These are phyloP conservation scores for Infundibulicybe gibba DNA, from an alignment of 768 basidiomycete genomes.

Conservation along the genomic window DNA sequence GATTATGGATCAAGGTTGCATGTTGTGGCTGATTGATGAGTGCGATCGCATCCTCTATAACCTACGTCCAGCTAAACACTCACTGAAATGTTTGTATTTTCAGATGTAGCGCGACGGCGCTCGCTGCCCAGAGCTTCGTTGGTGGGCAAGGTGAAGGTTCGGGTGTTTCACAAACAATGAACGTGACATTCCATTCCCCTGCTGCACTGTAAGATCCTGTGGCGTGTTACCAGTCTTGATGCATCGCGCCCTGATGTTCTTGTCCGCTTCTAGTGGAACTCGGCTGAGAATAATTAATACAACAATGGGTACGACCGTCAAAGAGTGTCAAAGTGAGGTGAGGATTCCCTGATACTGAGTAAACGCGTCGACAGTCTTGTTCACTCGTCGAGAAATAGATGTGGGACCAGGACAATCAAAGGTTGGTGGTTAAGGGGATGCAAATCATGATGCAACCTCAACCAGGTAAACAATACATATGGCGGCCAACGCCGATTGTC, in stretches of 20 bases:
- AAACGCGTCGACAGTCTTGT: not conserved
- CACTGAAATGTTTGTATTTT: not conserved
- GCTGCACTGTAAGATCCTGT: slow-evolving; percentile 28
- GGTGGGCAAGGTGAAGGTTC: slow-evolving; percentile 21
- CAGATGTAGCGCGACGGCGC: slow-evolving; percentile 40
- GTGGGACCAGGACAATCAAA: slow-evolving; percentile 33
- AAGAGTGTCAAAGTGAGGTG: slow-evolving; percentile 39
- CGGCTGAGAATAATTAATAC: slow-evolving; percentile 37
- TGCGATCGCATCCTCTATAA: slow-evolving; percentile 14
- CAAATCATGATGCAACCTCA: slow-evolving; percentile 34
- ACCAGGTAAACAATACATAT: not conserved
- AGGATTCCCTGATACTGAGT: not conserved
- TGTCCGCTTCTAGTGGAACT: slow-evolving; percentile 31
- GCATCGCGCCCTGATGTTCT: not conserved
- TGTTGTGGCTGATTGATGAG: slow-evolving; percentile 45
- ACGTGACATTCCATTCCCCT: slow-evolving; percentile 40
- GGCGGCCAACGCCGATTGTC: no score
- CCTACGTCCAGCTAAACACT: not conserved
- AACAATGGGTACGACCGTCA: slow-evolving; percentile 20
- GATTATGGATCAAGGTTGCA: slow-evolving; percentile 37
- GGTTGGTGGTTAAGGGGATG: slow-evolving; percentile 37
- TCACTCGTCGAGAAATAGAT: slow-evolving; percentile 25
- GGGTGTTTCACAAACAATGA: slow-evolving; percentile 43
- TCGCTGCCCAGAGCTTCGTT: slow-evolving; percentile 27
- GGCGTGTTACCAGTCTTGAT: not conserved